These are phyloP conservation scores for Solanum rostratum DNA, from an alignment of 257 asterid species.

Conservation along the genomic window DNA sequence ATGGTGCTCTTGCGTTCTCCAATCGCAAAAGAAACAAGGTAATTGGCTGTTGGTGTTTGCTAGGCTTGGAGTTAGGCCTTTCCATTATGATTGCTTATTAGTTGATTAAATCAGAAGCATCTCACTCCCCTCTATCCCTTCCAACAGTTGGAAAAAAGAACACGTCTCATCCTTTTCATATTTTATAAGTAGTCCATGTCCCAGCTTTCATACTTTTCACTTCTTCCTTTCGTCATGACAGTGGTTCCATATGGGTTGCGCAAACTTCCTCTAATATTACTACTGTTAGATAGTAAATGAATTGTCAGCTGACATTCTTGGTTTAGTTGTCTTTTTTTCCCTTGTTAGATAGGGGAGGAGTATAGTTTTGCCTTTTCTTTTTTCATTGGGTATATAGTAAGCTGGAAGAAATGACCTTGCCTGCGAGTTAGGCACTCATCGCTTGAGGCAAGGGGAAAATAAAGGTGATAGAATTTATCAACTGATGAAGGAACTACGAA, in stretches of 20 bases:
- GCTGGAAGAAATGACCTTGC: not conserved
- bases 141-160: not conserved
- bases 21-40: slow-evolving; percentile 36
- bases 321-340: not conserved
- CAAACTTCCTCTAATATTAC: not conserved
- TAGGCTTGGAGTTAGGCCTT: not conserved
- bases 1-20: slow-evolving; percentile 75
- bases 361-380: not conserved
- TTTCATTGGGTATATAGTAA: not conserved
- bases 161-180: not conserved
- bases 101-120: not conserved
- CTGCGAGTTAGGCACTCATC: not conserved
- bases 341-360: not conserved
- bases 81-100: not conserved
- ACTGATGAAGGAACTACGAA: not conserved
- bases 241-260: not conserved
- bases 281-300: not conserved
- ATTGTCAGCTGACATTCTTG: not conserved
- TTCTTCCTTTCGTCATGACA: not conserved
- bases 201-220: too few species aligned
- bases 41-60: not conserved
- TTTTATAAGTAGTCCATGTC: not conserved
- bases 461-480: not conserved
- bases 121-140: not conserved
- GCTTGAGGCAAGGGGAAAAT: not conserved